phyloP scores from a whole-genome alignment of 1,284 basidiomycete genomes.

The Microbotryomycetes sp. region DNA sequence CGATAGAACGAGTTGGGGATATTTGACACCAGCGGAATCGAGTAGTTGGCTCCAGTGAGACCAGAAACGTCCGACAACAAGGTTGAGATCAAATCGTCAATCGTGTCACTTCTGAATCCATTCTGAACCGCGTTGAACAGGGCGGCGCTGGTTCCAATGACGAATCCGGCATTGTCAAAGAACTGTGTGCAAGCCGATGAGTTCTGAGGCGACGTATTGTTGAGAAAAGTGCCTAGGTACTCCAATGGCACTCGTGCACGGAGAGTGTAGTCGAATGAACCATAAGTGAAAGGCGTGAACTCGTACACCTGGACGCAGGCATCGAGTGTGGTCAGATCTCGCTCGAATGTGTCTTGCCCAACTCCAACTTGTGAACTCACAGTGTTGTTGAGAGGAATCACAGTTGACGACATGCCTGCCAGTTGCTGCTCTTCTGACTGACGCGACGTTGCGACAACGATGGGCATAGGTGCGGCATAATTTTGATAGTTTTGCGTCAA shows the following conservation, averaged over 20 bases:
- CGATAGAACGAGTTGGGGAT: conserved; percentile 18
- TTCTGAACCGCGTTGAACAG: conserved; percentile 42
- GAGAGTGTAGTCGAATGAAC: conserved; percentile 60
- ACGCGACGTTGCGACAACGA: conserved; percentile 30
- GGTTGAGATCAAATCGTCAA: conserved; percentile 27
- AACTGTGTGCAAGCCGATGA: conserved; percentile 55
- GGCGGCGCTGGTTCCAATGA: conserved; percentile 46
- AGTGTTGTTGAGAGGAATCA: conserved; percentile 31
- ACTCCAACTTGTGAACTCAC: conserved; percentile 13
- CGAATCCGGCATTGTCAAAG: conserved; percentile 56
- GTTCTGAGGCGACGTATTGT: conserved; percentile 51
- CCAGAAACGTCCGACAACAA: conserved; percentile 40
- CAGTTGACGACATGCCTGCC: conserved; percentile 3
- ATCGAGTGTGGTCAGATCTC: conserved; percentile 16
- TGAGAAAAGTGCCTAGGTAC: conserved; percentile 56
- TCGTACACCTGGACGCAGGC: conserved; percentile 24
- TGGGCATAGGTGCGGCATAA: conserved; percentile 32
- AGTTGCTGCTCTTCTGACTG: conserved; percentile 9
- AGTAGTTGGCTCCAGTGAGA: conserved; percentile 40
- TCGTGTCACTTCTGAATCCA: neutral
- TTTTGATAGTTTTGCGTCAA: conserved; percentile 27
- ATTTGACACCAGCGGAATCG: conserved; percentile 35
- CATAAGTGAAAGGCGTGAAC: conserved; percentile 60
- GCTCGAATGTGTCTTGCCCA: conserved; percentile 14
- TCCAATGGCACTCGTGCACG: conserved; percentile 55